phyloP scores from a whole-genome alignment of 202 grass and related monocot genomes.

The Schoenoplectus tabernaemontani region DNA sequence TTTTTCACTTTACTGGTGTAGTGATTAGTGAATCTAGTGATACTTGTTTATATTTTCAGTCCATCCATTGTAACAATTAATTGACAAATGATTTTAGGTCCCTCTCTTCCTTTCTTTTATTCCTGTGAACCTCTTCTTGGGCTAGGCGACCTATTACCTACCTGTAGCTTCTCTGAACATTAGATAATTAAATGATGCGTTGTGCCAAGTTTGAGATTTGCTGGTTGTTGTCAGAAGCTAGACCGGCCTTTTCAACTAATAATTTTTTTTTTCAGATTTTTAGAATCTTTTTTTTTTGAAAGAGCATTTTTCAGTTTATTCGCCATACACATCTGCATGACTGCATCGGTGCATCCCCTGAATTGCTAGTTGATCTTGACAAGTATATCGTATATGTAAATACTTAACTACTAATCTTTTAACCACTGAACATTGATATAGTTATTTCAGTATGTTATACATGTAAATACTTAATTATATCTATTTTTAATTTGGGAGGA shows the following conservation, averaged over 20 bases:
- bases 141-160: constrained; percentile 1
- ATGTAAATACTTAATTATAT: neutral
- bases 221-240: neutral
- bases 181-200: neutral
- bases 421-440: neutral
- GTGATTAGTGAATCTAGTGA: too few species aligned
- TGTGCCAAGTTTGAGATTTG: neutral
- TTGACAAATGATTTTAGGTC: neutral
- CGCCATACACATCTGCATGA: neutral
- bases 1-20: neutral
- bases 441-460: too few species aligned
- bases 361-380: neutral
- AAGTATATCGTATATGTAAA: neutral
- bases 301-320: neutral
- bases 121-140: neutral
- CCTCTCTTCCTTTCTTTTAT: neutral
- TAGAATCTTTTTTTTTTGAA: neutral
- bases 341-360: neutral
- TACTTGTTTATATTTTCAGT: neutral
- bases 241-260: neutral
- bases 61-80: neutral
- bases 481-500: too few species aligned
- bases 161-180: neutral
- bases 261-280: neutral
- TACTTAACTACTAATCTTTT: neutral